phyloP scores from a whole-genome alignment of 2,329 filamentous ascomycete species.

The Fonsecaea pedrosoi region DNA sequence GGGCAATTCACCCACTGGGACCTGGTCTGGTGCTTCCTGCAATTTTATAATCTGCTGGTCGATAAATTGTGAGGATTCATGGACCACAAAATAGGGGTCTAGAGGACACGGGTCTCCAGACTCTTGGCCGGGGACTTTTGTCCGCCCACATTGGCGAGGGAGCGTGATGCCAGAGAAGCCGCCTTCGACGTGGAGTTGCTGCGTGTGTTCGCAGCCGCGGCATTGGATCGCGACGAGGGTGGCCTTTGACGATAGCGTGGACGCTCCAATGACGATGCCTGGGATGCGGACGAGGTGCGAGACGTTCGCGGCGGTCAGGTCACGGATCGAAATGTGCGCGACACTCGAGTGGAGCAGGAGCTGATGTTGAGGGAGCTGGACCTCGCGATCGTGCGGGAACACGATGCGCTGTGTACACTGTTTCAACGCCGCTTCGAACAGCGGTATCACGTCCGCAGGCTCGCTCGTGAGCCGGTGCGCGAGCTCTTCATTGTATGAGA shows the following conservation, averaged over 20 bases:
- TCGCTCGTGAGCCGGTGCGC: conserved; percentile 88
- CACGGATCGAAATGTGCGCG: conserved; percentile 88
- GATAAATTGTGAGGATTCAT: conserved; percentile 92
- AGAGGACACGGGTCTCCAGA: conserved; percentile 78
- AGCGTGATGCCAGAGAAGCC: conserved; percentile 88
- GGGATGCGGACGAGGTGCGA: conserved; percentile 95
- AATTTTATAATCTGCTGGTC: conserved; percentile 98
- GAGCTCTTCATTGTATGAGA: conserved; percentile 94
- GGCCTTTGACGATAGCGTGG: conserved; percentile 94
- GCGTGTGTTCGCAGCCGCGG: conserved; percentile 77
- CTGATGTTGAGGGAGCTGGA: conserved; percentile 86
- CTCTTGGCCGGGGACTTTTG: conserved; percentile 65
- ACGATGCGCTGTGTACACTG: conserved; percentile 93
- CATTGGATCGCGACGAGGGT: conserved; percentile 87
- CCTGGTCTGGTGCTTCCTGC: conserved; percentile 95
- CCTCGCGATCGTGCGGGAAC: conserved; percentile 72
- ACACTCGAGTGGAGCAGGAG: conserved; percentile 92
- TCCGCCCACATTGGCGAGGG: conserved; percentile 76
- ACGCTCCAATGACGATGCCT: conserved; percentile 96
- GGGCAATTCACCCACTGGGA: conserved; percentile 93
- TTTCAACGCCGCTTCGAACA: conserved; percentile 89
- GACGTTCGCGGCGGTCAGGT: conserved; percentile 90
- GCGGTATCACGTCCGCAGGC: conserved; percentile 87
- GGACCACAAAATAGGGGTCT: conserved; percentile 93
- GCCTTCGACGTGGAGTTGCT: conserved; percentile 74